Evolutionary conservation across 1,284 basidiomycete species (phyloP).

Genomic region (Marasmius oreades): DNA sequence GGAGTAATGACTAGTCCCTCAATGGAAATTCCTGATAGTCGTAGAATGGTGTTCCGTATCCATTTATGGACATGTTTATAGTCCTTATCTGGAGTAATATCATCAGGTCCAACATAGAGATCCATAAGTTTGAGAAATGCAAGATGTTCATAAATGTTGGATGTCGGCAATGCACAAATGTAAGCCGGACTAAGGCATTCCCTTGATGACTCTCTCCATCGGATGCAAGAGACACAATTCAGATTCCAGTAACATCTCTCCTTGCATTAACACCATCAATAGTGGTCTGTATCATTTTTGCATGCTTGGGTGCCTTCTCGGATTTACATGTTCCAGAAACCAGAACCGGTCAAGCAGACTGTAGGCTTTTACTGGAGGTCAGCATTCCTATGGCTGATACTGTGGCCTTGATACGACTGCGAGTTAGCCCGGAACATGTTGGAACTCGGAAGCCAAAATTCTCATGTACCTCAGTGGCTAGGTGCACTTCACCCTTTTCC

Average conservation of each 20-base stretch:
- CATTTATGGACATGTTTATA: slow-evolving; percentile 4
- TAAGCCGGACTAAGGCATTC: slow-evolving; percentile 16
- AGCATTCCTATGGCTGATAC: slow-evolving; percentile 22
- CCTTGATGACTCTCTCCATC: slow-evolving; percentile 21
- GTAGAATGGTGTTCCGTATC: neutral
- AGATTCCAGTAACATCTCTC: neutral
- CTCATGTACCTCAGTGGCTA: slow-evolving; percentile 21
- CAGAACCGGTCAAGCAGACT: slow-evolving; percentile 18
- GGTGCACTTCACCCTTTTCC: slow-evolving; percentile 14
- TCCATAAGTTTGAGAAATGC: slow-evolving; percentile 17
- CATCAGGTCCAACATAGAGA: slow-evolving; percentile 16
- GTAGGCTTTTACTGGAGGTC: slow-evolving; percentile 11
- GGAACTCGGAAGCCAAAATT: neutral
- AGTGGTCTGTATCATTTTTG: slow-evolving; percentile 9
- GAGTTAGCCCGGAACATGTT: neutral
- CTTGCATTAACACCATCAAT: neutral
- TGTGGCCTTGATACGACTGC: slow-evolving; percentile 19
- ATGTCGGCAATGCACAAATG: slow-evolving; percentile 15
- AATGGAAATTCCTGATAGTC: slow-evolving; percentile 13
- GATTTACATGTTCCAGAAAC: slow-evolving; percentile 19
- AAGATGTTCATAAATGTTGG: slow-evolving; percentile 17
- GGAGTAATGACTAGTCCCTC: slow-evolving; percentile 14
- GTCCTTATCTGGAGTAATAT: slow-evolving; percentile 7
- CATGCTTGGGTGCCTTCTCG: slow-evolving; percentile 12
- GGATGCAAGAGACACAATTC: slow-evolving; percentile 14